Base-by-base conservation (phyloP, 139 green algal species). In the Micromonas commoda region DNA sequence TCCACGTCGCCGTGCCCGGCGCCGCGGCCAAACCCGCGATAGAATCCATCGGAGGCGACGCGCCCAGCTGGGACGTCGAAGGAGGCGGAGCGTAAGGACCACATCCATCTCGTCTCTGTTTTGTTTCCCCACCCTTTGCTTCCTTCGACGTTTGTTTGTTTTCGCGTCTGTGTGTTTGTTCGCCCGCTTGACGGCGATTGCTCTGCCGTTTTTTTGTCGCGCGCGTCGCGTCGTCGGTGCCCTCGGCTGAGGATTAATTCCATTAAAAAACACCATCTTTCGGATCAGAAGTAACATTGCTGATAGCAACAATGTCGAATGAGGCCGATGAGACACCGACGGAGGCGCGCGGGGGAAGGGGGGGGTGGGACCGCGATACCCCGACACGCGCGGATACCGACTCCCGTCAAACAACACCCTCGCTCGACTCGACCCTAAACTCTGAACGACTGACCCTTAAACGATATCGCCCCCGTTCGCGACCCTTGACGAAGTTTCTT, bases 61-160 rank as follows among this genome's bases (percentile, higher is more conserved):
- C 61, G 9, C 61, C 61, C 16, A 32, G 24, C n/a, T 68, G 26
- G n/a, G 61, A 68, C 61, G 61, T 68, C 61, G 61, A 68, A 29
- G 61, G 61, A 13, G 61, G 61, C 61, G 45, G 45, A 57, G 45
- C 9, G 45, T 57, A 16, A n/a, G n/a, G n/a, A n/a, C n/a, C n/a
- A n/a, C n/a, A n/a, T n/a, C n/a, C n/a, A n/a, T n/a, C n/a, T n/a
- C n/a, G n/a, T n/a, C n/a, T n/a, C n/a, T 16, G 45, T 57, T 57
- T 57, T 57, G 45, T 57, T 57, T n/a, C n/a, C n/a, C n/a, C n/a
- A n/a, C n/a, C n/a, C n/a, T n/a, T n/a, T n/a, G n/a, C n/a, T n/a
- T n/a, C n/a, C n/a, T n/a, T n/a, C n/a, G n/a, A n/a, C n/a, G n/a
- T n/a, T n/a, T n/a, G n/a, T 57, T 57, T 57, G 45, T 57, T 9